phyloP scores from a whole-genome alignment of 495 filamentous ascomycete species.

The Hypoxylon intermedium region DNA sequence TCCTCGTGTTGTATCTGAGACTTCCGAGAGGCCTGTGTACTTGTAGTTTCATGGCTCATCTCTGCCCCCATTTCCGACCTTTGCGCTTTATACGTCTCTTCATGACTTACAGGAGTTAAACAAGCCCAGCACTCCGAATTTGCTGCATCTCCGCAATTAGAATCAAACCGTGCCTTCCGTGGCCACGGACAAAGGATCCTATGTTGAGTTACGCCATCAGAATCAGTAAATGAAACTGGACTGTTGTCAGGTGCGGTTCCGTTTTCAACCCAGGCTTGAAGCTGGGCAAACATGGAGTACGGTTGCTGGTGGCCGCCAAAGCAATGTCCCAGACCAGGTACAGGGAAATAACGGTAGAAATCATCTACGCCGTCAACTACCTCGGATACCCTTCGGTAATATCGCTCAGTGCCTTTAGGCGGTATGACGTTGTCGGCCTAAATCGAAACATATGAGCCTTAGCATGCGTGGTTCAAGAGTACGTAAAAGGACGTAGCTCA shows the following conservation, averaged over 20 bases:
- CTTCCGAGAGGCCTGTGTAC: too few species aligned
- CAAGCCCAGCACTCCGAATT: slow-evolving; percentile 12
- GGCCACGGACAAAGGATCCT: slow-evolving; percentile 8
- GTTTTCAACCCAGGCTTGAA: slow-evolving; percentile 33
- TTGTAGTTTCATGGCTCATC: too few species aligned
- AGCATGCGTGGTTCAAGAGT: not conserved
- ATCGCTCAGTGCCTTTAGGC: slow-evolving; percentile 1
- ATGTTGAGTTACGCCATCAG: not conserved
- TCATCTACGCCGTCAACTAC: not conserved
- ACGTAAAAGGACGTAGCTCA: slow-evolving; percentile 36
- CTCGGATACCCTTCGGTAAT: slow-evolving; percentile 15
- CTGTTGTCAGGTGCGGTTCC: slow-evolving; percentile 23
- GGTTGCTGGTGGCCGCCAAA: slow-evolving; percentile 21
- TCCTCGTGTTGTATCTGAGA: too few species aligned
- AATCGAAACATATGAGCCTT: not conserved
- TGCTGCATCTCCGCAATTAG: not conserved
- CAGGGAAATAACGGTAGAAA: slow-evolving; percentile 22
- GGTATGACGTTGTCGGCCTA: slow-evolving; percentile 24
- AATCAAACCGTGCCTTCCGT: not conserved
- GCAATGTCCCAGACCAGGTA: slow-evolving; percentile 30
- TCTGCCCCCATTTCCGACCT: not conserved
- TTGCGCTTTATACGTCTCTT: not conserved
- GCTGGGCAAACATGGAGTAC: slow-evolving; percentile 5
- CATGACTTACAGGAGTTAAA: not conserved
- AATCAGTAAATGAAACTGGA: slow-evolving; percentile 6